Percentiles rank a stretch among this genome's conserved stretches.
Evolutionary conservation across 306 rosid genomes (phyloP).

Genomic region (Canavalia gladiata): DNA sequence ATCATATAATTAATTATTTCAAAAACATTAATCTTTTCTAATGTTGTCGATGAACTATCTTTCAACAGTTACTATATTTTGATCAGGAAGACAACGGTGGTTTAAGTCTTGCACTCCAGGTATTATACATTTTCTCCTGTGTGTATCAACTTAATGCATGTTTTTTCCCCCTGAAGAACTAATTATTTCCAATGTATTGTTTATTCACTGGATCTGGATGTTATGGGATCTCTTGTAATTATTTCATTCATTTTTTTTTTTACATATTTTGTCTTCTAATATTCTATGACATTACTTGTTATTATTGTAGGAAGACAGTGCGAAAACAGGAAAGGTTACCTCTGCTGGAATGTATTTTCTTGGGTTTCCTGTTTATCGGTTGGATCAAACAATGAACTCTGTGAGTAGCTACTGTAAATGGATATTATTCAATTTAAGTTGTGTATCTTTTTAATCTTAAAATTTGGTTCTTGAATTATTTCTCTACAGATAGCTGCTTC

Average conservation of each 20-base stretch:
- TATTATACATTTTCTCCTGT: constrained; percentile 50
- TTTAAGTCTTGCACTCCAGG: constrained; percentile 95
- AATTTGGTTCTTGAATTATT: constrained; percentile 48
- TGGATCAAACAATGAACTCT: constrained; percentile 81
- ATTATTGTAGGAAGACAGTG: constrained; percentile 84
- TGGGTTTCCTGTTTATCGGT: constrained; percentile 95
- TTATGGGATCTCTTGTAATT: constrained; percentile 12
- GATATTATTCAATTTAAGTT: constrained; percentile 18
- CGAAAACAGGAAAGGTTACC: constrained; percentile 84
- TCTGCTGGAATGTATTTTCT: constrained; percentile 99
- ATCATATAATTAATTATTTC: constrained; percentile 8
- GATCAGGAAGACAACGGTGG: constrained; percentile 90
- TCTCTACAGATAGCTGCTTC: constrained; percentile 73
- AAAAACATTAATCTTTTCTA: constrained; percentile 5
- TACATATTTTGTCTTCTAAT: constrained; percentile 7
- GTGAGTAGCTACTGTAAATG: constrained; percentile 63
- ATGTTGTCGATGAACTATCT: constrained; percentile 16
- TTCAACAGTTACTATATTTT: constrained; percentile 80
- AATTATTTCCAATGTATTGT: constrained; percentile 24
- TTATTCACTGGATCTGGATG: constrained; percentile 1
- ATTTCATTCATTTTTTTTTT: background rate
- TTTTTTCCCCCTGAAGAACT: constrained; percentile 15
- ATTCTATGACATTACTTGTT: constrained; percentile 47
- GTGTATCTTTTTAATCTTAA: constrained; percentile 7
- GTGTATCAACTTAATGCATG: constrained; percentile 18